phyloP scores from a whole-genome alignment of 345 rosid genomes.

The Eucalyptus marginata region DNA sequence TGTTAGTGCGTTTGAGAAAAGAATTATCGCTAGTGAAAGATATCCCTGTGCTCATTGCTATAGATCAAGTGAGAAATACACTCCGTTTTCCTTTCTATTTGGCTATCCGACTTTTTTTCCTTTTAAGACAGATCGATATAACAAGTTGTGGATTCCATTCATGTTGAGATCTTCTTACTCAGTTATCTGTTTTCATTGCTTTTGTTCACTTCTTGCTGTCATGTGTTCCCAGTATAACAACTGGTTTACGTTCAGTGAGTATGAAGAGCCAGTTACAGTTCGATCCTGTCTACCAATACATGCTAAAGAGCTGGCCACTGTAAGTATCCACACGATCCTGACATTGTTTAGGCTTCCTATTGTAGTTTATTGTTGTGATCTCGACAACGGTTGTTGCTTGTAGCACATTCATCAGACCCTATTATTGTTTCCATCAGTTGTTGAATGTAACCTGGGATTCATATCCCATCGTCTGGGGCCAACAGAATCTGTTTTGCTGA shows the following conservation, averaged over 20 bases:
- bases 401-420: background rate
- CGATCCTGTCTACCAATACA: conserved; percentile 70
- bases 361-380: background rate
- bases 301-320: conserved; percentile 89
- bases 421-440: background rate
- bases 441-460: background rate
- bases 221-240: conserved; percentile 56
- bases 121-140: background rate
- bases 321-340: conserved; percentile 4
- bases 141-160: background rate
- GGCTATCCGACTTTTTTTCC: background rate
- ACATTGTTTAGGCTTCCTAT: background rate
- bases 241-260: conserved; percentile 97
- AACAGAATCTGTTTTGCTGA: background rate
- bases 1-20: conserved; percentile 67
- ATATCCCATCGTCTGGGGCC: background rate
- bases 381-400: background rate
- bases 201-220: conserved; percentile 4
- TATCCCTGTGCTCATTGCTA: conserved; percentile 79
- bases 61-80: conserved; percentile 71
- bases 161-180: background rate
- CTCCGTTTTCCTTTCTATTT: background rate
- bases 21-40: conserved; percentile 87
- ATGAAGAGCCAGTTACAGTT: conserved; percentile 70
- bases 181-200: background rate